Conservation (phyloP, 495 filamentous ascomycete genomes). For the Thozetella sp. region DNA sequence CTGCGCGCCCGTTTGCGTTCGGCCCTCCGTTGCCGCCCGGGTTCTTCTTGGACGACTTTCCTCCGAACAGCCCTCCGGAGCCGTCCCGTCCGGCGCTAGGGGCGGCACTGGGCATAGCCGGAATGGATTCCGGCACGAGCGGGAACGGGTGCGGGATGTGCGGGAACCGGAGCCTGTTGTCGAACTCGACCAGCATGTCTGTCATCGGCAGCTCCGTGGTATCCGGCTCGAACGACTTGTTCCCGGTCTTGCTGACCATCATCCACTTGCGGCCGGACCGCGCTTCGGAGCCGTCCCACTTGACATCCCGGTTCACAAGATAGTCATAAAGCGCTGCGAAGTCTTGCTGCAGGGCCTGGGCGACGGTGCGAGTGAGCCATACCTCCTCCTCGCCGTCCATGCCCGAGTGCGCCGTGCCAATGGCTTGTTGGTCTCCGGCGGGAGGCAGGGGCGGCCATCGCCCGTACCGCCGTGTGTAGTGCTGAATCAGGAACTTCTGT, state of each 20-base stretch:
- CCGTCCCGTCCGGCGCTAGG: slow-evolving; percentile 8
- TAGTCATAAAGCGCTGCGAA: slow-evolving; percentile 74
- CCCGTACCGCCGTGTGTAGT: slow-evolving; percentile 55
- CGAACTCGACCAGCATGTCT: slow-evolving; percentile 68
- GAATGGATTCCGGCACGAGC: slow-evolving; percentile 56
- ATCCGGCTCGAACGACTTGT: slow-evolving; percentile 60
- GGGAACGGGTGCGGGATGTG: slow-evolving; percentile 74
- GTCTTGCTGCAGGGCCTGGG: slow-evolving; percentile 61
- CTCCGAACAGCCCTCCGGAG: slow-evolving; percentile 16
- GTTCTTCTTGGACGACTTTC: slow-evolving; percentile 34
- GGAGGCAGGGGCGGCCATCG: slow-evolving; percentile 54
- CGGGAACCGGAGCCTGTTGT: slow-evolving; percentile 61
- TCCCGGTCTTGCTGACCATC: slow-evolving; percentile 55
- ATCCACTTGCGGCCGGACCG: slow-evolving; percentile 60
- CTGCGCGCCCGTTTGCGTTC: slow-evolving; percentile 14
- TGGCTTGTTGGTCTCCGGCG: slow-evolving; percentile 28
- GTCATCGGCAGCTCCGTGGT: slow-evolving; percentile 62
- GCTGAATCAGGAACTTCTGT: slow-evolving; percentile 54
- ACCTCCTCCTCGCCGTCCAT: slow-evolving; percentile 47
- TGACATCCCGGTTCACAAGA: slow-evolving; percentile 67
- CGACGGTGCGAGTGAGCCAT: slow-evolving; percentile 64
- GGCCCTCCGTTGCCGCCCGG: slow-evolving; percentile 16
- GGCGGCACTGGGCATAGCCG: slow-evolving; percentile 19
- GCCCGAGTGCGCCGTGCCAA: slow-evolving; percentile 42
- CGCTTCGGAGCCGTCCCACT: slow-evolving; percentile 63